Percentiles rank a stretch among this genome's conserved stretches.
These are phyloP conservation scores for Hemisphaericaspora nanyangensis DNA, from an alignment of 805 yeast species.

Conservation along the genomic window DNA sequence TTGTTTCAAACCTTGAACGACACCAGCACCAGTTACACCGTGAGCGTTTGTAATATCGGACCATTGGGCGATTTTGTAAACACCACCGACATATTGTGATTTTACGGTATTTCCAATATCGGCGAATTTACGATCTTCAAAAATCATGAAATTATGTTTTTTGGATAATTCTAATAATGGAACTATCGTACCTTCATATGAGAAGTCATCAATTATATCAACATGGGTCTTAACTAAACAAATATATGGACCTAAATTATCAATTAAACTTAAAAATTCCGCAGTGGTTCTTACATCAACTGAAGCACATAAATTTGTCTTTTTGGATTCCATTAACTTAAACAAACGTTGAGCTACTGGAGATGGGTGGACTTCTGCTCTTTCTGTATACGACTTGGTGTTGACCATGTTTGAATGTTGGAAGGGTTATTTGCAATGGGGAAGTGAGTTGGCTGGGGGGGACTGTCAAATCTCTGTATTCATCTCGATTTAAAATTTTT, in stretches of 20 bases:
- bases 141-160: conserved; percentile 84
- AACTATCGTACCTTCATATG: conserved; percentile 69
- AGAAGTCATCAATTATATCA: conserved; percentile 87
- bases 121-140: conserved; percentile 97
- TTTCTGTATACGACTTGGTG: conserved; percentile 49
- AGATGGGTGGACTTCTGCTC: conserved; percentile 70
- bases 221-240: conserved; percentile 93
- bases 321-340: conserved; percentile 68
- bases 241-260: conserved; percentile 83
- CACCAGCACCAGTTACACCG: conserved; percentile 94
- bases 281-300: conserved; percentile 80
- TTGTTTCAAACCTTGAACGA: conserved; percentile 80
- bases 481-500: too few species aligned
- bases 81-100: conserved; percentile 88
- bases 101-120: conserved; percentile 98
- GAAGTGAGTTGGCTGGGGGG: too few species aligned
- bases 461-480: too few species aligned
- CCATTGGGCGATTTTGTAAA: conserved; percentile 87
- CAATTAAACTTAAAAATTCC: conserved; percentile 71
- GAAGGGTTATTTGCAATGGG: not conserved
- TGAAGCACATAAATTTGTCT: conserved; percentile 91
- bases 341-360: conserved; percentile 78
- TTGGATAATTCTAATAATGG: conserved; percentile 72
- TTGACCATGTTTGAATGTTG: conserved; percentile 19
- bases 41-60: conserved; percentile 97